These are phyloP conservation scores for Candida sanyaensis DNA, from an alignment of 1,139 yeast species.

Conservation along the genomic window DNA sequence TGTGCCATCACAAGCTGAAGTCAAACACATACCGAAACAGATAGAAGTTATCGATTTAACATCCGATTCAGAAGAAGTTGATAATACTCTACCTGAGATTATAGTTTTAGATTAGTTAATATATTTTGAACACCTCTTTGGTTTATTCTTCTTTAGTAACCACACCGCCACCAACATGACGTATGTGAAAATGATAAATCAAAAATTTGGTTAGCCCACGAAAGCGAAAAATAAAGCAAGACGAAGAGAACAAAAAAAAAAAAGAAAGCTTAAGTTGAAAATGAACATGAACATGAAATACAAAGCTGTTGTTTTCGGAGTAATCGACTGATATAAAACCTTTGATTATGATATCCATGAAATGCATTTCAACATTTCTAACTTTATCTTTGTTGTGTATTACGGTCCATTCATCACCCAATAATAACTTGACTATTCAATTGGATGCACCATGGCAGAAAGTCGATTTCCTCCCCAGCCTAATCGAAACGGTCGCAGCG, in stretches of 20 bases:
- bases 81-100: slow-evolving; percentile 11
- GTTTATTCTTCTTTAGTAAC: too few species aligned
- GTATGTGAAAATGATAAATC: too few species aligned
- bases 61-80: not conserved
- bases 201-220: too few species aligned
- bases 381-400: not conserved
- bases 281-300: too few species aligned
- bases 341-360: not conserved
- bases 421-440: slow-evolving; percentile 9
- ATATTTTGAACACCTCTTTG: not conserved
- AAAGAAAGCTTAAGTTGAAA: too few species aligned
- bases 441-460: slow-evolving; percentile 19
- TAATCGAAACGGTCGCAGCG: slow-evolving; percentile 57
- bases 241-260: too few species aligned
- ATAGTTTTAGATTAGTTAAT: slow-evolving; percentile 25
- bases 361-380: not conserved
- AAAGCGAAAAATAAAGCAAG: not conserved
- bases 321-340: not conserved
- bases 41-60: slow-evolving; percentile 4
- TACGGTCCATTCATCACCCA: not conserved
- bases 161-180: too few species aligned
- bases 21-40: not conserved
- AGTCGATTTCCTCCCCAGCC: slow-evolving; percentile 38
- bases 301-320: not conserved
- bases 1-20: not conserved